Base-by-base conservation (phyloP, 495 filamentous ascomycete genomes). In the Trichoderma asperelloides region DNA sequence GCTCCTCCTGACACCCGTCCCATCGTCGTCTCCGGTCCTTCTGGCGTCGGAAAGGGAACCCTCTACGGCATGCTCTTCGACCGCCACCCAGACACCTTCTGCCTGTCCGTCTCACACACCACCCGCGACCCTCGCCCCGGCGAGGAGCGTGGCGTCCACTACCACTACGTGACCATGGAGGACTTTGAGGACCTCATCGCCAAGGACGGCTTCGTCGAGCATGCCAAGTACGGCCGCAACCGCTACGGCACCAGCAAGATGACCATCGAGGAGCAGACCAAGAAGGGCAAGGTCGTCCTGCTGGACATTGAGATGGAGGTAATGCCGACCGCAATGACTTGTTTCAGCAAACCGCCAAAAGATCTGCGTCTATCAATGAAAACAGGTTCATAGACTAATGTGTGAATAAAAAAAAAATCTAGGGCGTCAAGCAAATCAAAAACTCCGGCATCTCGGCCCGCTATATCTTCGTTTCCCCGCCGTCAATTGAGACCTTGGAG, bases 391-490 rank as follows among this genome's bases (percentile, higher is more conserved):
- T 25, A 63, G 27, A 16, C 7, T 23, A 40, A n/a, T 8, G 4
- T 40, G 9, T 12, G 9, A 60, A n/a, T 12, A 12, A 8, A 33
- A 37, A 18, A 5, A 2, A 8, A 64, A 65, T 63, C 66, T 64
- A 82, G 89, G 95, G 94, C 37, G 93, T 97, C 62, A 97, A 97
- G 79, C 95, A 97, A 80, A 91, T 98, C 68, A 91, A 91, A 74
- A 84, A 84, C 16, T 87, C 88, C 63, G 80, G 86, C 74, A 82
- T 96, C 71, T 81, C 87, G 67, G 90, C 94, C 15, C 87, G 93
- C 39, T 96, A 90, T 75, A 74, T 96, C 65, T 97, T 97, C 75
- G 81, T 97, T 67, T 84, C 89, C 41, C 94, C 95, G 2, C 94
- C 90, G 0, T 88, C 84, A 25, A 74, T 93, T 69, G 87, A 89